Evolutionary conservation across 495 filamentous ascomycete species (phyloP), one percentile per base, ranked within the genome.

Genomic region (Talaromyces wortmannii): DNA sequence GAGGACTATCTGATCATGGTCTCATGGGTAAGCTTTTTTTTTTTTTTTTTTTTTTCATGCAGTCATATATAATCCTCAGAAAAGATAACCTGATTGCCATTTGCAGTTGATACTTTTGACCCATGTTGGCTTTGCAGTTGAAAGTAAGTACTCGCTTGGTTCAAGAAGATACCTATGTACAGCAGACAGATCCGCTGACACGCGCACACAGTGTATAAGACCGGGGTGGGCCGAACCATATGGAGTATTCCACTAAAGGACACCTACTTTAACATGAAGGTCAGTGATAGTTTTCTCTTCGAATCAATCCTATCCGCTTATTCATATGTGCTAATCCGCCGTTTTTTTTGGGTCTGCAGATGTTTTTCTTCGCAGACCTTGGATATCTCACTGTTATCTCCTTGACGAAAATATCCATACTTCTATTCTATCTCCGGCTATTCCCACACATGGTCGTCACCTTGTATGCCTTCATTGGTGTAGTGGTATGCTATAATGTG

Each of bases 401-500:
- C 42, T 58, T 65, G 49, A 67, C 71, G 0, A 75, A 77, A 52
- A 43, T 74, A n/a, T 64, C 71, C 17, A 69, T 77, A 5, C 61
- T 77, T 2, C 61, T 65, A 13, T 55, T 74, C 11, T 75, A 75
- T 48, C 65, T 67, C 13, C 67, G 71, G 1, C 61, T 75, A 10
- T 75, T 77, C 56, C 58, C 68, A 54, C 69, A 73, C 50, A 45
- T 65, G 7, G 59, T 61, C 5, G 61, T 61, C n/a, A 67, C 59
- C 17, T 46, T 73, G 42, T 55, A 66, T 8, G 70, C 71, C 53
- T 65, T 71, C 40, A 68, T 65, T 46, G 59, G 66, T 48, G 71
- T 67, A 47, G 60, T 33, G 1, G 67, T 68, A 7, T 53, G 67
- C 7, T 48, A 53, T 5, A 66, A 61, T 40, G 36, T 40, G 36